These are phyloP conservation scores for Colletotrichum tofieldiae DNA, from an alignment of 2,329 filamentous ascomycete genomes.

Conservation along the genomic window DNA sequence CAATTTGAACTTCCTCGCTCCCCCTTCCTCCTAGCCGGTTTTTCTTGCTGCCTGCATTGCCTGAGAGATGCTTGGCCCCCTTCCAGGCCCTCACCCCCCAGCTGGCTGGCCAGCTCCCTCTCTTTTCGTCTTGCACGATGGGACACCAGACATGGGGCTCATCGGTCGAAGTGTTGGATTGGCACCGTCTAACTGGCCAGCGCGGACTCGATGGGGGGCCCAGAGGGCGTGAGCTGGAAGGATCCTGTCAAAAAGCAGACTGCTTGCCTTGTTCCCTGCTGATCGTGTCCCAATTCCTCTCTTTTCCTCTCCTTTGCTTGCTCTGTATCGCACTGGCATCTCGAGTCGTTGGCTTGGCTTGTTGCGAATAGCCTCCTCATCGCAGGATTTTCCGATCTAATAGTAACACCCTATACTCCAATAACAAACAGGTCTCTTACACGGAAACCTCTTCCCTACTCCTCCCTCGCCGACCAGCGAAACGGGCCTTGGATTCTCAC, in stretches of 20 bases:
- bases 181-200: not conserved
- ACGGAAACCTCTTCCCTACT: not conserved
- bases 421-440: not conserved
- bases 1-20: not conserved
- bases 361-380: conserved; percentile 14
- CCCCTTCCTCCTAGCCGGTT: conserved; percentile 13
- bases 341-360: not conserved
- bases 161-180: not conserved
- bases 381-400: not conserved
- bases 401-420: not conserved
- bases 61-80: conserved; percentile 2
- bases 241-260: conserved; percentile 9
- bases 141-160: conserved; percentile 13
- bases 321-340: too few species aligned
- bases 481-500: too few species aligned
- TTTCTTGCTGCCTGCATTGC: conserved; percentile 11
- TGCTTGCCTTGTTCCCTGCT: conserved; percentile 7
- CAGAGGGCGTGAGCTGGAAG: conserved; percentile 6
- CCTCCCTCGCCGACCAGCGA: too few species aligned
- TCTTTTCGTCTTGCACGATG: not conserved
- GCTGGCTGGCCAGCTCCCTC: not conserved
- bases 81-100: not conserved
- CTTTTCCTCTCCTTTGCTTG: not conserved
- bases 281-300: not conserved
- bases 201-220: conserved; percentile 1